Conservation (phyloP, 805 yeast genomes). For the Kluyveromyces dobzhanskii region DNA sequence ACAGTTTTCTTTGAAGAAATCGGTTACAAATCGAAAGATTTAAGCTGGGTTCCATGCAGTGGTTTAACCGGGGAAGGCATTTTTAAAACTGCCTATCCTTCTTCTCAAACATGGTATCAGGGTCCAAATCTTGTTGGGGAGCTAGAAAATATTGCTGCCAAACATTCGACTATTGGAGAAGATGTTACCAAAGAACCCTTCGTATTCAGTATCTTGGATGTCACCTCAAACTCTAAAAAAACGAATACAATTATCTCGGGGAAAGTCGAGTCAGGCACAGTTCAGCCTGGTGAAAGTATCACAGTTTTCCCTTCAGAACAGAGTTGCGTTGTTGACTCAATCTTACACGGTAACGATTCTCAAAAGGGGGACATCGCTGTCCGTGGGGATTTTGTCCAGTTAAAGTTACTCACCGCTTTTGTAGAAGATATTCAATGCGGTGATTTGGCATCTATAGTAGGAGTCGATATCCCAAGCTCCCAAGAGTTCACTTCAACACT, state of each 20-base stretch:
- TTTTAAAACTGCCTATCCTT: constrained; percentile 60
- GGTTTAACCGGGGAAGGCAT: constrained; percentile 94
- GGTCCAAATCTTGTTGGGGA: constrained; percentile 85
- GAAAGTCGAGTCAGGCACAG: constrained; percentile 55
- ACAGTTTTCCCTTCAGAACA: constrained; percentile 44
- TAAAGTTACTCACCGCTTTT: constrained; percentile 32
- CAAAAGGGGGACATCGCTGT: constrained; percentile 30
- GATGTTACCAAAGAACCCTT: constrained; percentile 37
- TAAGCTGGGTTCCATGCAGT: constrained; percentile 86
- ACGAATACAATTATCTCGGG: constrained; percentile 51
- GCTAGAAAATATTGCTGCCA: constrained; percentile 44
- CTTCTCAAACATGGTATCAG: constrained; percentile 75
- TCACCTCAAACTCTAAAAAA: constrained; percentile 40
- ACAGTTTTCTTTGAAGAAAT: constrained; percentile 67
- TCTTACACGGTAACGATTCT: constrained; percentile 19
- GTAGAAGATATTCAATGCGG: constrained; percentile 48
- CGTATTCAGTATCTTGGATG: constrained; percentile 56
- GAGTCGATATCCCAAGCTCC: constrained; percentile 38
- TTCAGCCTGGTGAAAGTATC: constrained; percentile 65
- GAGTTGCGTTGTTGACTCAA: constrained; percentile 32
- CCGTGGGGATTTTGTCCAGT: constrained; percentile 47
- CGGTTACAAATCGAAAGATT: constrained; percentile 74
- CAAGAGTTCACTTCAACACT: constrained; percentile 48
- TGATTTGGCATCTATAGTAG: constrained; percentile 52
- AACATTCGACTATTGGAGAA: constrained; percentile 11